phyloP scores from a whole-genome alignment of 2,329 filamentous ascomycete genomes.

The Neonectria neomacrospora region DNA sequence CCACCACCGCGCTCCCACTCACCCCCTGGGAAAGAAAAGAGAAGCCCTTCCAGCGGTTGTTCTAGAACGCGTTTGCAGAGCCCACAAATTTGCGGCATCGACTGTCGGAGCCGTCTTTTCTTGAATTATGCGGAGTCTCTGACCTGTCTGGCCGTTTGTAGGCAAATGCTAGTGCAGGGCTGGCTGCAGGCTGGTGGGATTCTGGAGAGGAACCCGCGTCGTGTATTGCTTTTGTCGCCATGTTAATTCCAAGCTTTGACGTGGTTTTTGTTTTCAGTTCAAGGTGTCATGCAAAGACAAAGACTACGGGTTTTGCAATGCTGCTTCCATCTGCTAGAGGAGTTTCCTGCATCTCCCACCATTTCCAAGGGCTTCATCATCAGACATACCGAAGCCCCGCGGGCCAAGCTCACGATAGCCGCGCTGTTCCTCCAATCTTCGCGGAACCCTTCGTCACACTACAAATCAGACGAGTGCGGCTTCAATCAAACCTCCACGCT shows the following conservation, averaged over 20 bases:
- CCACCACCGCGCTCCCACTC: slow-evolving; percentile 25
- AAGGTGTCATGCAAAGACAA: background rate
- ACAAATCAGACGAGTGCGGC: background rate
- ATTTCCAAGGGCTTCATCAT: background rate
- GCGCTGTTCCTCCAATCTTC: background rate
- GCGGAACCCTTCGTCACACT: background rate
- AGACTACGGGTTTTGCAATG: background rate
- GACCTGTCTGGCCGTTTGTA: background rate
- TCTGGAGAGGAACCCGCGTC: background rate
- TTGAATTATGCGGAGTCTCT: slow-evolving; percentile 4
- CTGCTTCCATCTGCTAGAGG: background rate
- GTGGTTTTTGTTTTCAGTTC: background rate
- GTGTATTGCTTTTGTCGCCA: background rate
- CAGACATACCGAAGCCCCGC: background rate
- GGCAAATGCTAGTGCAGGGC: no score
- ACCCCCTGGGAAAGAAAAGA: slow-evolving; percentile 32
- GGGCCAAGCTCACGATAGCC: background rate
- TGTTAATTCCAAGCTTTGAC: background rate
- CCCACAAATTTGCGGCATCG: slow-evolving; percentile 26
- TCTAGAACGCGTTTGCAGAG: slow-evolving; percentile 16
- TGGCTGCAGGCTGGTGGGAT: background rate
- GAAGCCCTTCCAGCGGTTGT: slow-evolving; percentile 19
- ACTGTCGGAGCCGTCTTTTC: slow-evolving; percentile 12
- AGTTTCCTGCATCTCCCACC: background rate
- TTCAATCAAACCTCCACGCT: background rate